Evolutionary conservation across 2,329 filamentous ascomycete species (phyloP).

Genomic region (Fusarium sp.): DNA sequence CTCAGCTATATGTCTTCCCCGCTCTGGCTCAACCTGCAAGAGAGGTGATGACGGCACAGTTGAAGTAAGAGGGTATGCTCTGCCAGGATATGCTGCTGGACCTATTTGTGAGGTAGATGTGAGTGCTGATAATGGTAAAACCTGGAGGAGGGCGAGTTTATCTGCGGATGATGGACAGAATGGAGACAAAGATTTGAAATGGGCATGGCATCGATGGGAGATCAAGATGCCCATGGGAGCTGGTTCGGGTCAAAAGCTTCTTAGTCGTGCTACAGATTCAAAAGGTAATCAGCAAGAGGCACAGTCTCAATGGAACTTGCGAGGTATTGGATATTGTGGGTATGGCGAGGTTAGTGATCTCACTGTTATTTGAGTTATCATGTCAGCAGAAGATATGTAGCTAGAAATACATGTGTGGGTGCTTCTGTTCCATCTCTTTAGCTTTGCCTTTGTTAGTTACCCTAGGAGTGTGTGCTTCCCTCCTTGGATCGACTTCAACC

Average conservation of each 20-base stretch:
- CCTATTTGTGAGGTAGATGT: background rate
- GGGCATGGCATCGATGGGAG: background rate
- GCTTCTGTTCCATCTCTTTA: slow-evolving; percentile 25
- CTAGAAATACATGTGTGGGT: slow-evolving; percentile 43
- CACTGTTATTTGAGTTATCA: background rate
- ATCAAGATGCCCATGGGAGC: background rate
- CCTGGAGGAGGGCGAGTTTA: background rate
- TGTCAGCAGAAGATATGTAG: background rate
- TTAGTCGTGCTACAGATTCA: background rate
- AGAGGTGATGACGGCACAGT: fast-evolving
- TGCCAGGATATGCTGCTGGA: background rate
- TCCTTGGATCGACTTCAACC: background rate
- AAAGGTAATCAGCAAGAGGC: background rate
- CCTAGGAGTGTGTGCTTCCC: background rate
- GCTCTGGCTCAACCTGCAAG: background rate
- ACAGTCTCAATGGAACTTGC: background rate
- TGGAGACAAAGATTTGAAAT: background rate
- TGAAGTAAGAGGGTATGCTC: background rate
- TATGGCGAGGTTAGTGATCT: background rate
- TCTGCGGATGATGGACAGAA: background rate
- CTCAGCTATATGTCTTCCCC: background rate
- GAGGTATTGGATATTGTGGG: background rate
- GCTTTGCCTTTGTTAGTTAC: slow-evolving; percentile 29
- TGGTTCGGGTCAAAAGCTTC: background rate
- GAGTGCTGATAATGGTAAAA: background rate